phyloP scores from a whole-genome alignment of 257 asterid genomes.

The Capsicum pubescens region DNA sequence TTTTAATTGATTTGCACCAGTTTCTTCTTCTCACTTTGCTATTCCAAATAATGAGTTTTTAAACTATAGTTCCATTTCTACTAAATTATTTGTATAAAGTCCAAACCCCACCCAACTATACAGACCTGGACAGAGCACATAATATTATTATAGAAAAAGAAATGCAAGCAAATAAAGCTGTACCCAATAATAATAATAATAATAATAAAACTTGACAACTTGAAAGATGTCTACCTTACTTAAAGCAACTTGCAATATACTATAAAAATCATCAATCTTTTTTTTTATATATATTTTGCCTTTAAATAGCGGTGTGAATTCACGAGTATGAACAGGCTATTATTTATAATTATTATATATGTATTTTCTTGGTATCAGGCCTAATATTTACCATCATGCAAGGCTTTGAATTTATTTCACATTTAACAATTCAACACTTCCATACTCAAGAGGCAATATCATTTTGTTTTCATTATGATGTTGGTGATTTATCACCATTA shows the following conservation, averaged over 20 bases:
- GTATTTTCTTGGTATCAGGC: not conserved
- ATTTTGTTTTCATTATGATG: slow-evolving; percentile 7
- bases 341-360: not conserved
- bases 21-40: not conserved
- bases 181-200: not conserved
- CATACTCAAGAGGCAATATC: not conserved
- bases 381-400: not conserved
- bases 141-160: not conserved
- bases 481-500: not conserved
- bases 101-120: not conserved
- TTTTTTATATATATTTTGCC: no score
- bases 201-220: slow-evolving; percentile 14
- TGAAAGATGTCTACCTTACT: slow-evolving; percentile 21
- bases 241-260: slow-evolving; percentile 22
- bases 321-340: not conserved
- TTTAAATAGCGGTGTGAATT: slow-evolving; percentile 3
- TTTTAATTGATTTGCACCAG: not conserved
- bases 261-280: not conserved
- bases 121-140: not conserved
- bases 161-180: not conserved
- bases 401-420: not conserved
- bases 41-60: not conserved
- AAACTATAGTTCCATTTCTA: not conserved
- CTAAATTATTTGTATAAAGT: not conserved
- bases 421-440: not conserved